Conservation (phyloP, 2,329 filamentous ascomycete genomes). For the Fusarium sp. region DNA sequence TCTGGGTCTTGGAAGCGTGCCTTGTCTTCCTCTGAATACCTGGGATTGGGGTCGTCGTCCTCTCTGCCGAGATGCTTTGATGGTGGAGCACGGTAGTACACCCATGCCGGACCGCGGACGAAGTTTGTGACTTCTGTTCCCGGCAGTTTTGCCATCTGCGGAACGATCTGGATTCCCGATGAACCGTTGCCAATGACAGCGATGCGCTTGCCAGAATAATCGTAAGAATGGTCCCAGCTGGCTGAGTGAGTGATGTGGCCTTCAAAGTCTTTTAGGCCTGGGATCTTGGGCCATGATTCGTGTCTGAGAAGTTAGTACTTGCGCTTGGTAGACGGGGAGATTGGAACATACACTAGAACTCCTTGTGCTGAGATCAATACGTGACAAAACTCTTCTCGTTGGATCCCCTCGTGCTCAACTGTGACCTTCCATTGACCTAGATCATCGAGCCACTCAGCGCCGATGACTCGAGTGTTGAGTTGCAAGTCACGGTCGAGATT, state of each 20-base stretch:
- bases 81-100: constrained; percentile 47
- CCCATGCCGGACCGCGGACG: constrained; percentile 48
- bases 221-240: constrained; percentile 31
- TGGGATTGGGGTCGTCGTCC: constrained; percentile 42
- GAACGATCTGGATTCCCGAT: constrained; percentile 35
- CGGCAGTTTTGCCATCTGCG: constrained; percentile 40
- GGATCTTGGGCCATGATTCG: constrained; percentile 35
- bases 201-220: constrained; percentile 34
- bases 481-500: constrained; percentile 50
- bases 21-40: constrained; percentile 52
- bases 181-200: constrained; percentile 36
- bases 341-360: constrained; percentile 31
- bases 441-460: constrained; percentile 28
- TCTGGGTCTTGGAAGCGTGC: constrained; percentile 61
- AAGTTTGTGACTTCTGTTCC: constrained; percentile 46
- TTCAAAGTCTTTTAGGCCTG: constrained; percentile 30
- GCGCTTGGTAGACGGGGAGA: fast-evolving
- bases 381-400: constrained; percentile 33
- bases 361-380: constrained; percentile 36
- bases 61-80: constrained; percentile 44
- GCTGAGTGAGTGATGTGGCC: constrained; percentile 34
- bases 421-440: constrained; percentile 36
- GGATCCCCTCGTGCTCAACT: constrained; percentile 17
- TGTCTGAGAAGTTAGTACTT: background rate
- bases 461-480: constrained; percentile 46